phyloP scores from a whole-genome alignment of 192 early-diverging fungal genomes.

The Rhizophlyctis rosea region DNA sequence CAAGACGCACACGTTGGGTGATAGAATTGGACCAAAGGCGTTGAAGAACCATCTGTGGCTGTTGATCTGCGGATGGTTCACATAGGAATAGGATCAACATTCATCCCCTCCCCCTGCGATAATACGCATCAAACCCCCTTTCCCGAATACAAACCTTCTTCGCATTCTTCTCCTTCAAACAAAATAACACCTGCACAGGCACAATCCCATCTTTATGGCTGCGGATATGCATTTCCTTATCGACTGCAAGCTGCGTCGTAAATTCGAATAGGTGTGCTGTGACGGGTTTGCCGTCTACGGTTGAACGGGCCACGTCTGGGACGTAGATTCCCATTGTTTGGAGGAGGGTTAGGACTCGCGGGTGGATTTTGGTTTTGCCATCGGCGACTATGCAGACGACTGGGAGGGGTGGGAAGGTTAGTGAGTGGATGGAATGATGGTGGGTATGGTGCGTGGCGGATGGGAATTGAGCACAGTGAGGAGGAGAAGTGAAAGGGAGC shows the following conservation, averaged over 20 bases:
- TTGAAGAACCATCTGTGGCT: slow-evolving; percentile 69
- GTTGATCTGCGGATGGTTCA: too few species aligned
- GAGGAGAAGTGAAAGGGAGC: too few species aligned
- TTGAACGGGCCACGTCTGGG: slow-evolving; percentile 45
- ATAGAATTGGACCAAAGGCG: slow-evolving; percentile 50
- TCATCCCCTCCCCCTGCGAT: not conserved
- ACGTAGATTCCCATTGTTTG: slow-evolving; percentile 49
- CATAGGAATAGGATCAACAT: too few species aligned
- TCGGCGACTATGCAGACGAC: not conserved
- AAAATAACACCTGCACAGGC: slow-evolving; percentile 75
- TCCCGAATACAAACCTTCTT: too few species aligned
- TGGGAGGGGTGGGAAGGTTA: not conserved
- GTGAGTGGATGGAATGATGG: not conserved
- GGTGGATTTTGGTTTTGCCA: slow-evolving; percentile 54
- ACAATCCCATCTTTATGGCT: slow-evolving; percentile 15
- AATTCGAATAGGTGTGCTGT: slow-evolving; percentile 71
- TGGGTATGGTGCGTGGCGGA: too few species aligned
- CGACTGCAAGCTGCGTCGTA: slow-evolving; percentile 74
- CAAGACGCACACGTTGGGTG: slow-evolving; percentile 50
- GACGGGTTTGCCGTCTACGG: slow-evolving; percentile 54
- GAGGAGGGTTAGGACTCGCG: slow-evolving; percentile 70
- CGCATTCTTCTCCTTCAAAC: slow-evolving; percentile 70
- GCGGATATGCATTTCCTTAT: slow-evolving; percentile 68
- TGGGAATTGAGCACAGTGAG: not conserved
- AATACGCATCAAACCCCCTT: slow-evolving; percentile 26